Conservation (phyloP, 2,329 filamentous ascomycete species). For the Penicillium aurantiogriseum region DNA sequence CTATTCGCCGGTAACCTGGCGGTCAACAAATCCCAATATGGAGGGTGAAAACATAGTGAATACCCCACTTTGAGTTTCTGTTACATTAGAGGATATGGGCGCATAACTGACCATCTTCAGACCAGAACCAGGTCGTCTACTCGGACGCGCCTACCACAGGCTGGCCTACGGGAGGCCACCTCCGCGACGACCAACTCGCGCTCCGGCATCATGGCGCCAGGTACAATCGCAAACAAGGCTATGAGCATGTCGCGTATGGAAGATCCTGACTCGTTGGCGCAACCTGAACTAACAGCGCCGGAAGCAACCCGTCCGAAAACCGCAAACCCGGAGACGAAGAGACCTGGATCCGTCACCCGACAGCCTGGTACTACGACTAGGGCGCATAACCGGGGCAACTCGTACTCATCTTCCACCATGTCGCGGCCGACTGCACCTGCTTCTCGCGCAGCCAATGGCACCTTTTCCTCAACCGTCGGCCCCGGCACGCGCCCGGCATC, state of each 20-base stretch:
- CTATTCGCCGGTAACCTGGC: conserved; percentile 26
- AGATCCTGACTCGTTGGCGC: not conserved
- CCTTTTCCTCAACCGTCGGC: conserved; percentile 59
- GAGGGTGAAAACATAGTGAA: conserved; percentile 36
- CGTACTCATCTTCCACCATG: conserved; percentile 37
- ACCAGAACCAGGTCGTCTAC: conserved; percentile 26
- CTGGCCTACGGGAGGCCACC: conserved; percentile 51
- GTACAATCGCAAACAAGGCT: conserved; percentile 48
- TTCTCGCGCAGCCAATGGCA: conserved; percentile 47
- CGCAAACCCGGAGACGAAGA: conserved; percentile 47
- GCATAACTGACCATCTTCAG: conserved; percentile 15
- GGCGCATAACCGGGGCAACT: conserved; percentile 41
- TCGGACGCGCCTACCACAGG: conserved; percentile 34
- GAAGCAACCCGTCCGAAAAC: conserved; percentile 51
- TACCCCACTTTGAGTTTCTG: not conserved
- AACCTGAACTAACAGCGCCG: conserved; percentile 31
- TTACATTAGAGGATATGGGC: not conserved
- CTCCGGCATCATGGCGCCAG: conserved; percentile 45
- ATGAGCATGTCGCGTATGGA: conserved; percentile 44
- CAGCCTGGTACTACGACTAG: conserved; percentile 43
- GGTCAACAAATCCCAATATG: conserved; percentile 28
- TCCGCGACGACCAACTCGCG: conserved; percentile 55
- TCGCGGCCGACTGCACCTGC: conserved; percentile 44
- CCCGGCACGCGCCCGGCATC: conserved; percentile 51
- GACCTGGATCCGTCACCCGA: conserved; percentile 26